Conservation (phyloP, 78 protist genomes). For the Emiliania huxleyi region DNA sequence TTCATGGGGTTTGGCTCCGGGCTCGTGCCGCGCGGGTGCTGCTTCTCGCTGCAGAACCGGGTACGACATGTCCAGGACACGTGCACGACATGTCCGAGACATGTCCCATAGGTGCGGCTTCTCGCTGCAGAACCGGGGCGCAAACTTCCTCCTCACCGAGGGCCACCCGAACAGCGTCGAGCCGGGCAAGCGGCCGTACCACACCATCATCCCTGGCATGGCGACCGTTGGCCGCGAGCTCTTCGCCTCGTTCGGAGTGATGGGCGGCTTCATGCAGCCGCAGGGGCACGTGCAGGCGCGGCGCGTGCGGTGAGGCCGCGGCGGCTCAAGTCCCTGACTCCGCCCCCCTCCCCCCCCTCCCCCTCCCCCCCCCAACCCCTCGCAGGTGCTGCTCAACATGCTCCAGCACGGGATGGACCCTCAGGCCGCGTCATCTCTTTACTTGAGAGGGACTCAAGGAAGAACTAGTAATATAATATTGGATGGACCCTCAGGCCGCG, state of each 20-base stretch:
- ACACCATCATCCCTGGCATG: constrained; percentile 86
- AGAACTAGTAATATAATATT: too few species aligned
- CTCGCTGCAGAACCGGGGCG: too few species aligned
- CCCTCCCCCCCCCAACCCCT: too few species aligned
- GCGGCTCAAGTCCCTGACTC: too few species aligned
- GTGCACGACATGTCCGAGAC: too few species aligned
- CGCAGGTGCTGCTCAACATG: neutral
- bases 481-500: too few species aligned
- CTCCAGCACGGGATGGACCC: constrained; percentile 70
- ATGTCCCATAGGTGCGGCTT: too few species aligned
- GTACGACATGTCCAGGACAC: too few species aligned
- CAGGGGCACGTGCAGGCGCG: constrained; percentile 85
- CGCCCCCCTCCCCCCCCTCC: too few species aligned
- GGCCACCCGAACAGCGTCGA: constrained; percentile 69
- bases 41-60: constrained; percentile 83
- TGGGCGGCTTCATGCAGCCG: constrained; percentile 93
- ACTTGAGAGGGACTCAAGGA: too few species aligned
- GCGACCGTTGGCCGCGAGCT: constrained; percentile 44
- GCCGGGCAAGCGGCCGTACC: constrained; percentile 82
- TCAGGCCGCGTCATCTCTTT: too few species aligned
- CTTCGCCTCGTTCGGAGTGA: constrained; percentile 58
- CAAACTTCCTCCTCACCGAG: constrained; percentile 46
- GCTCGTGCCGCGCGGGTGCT: constrained; percentile 75
- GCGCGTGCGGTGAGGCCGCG: neutral
- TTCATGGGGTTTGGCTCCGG: constrained; percentile 74